phyloP scores from a whole-genome alignment of 208 protist genomes.

The Kentomonas sorsogonicus region DNA sequence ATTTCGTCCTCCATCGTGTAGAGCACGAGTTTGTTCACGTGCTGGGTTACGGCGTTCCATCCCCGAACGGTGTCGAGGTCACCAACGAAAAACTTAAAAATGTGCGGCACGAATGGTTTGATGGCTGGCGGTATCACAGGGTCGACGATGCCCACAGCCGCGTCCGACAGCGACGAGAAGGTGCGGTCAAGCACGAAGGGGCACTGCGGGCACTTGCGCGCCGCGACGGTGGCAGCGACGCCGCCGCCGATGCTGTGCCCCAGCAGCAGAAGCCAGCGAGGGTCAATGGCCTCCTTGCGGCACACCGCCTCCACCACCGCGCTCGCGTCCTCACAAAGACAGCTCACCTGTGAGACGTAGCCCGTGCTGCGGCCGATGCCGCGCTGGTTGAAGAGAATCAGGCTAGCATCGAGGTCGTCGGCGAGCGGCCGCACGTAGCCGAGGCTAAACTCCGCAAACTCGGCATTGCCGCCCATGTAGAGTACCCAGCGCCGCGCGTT shows the following conservation, averaged over 20 bases:
- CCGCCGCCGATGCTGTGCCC: conserved; percentile 83
- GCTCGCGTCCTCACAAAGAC: conserved; percentile 57
- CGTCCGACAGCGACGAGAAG: conserved; percentile 73
- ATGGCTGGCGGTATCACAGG: conserved; percentile 41
- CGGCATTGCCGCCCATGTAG: conserved; percentile 79
- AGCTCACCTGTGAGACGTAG: conserved; percentile 33
- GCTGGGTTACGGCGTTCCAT: conserved; percentile 27
- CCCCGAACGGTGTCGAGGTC: conserved; percentile 45
- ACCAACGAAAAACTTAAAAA: conserved; percentile 25
- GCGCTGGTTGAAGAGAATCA: conserved; percentile 74
- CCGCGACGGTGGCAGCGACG: conserved; percentile 45
- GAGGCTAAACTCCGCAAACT: conserved; percentile 60
- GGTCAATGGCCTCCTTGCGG: conserved; percentile 28
- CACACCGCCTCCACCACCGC: conserved; percentile 35
- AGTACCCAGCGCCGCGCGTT: conserved; percentile 46
- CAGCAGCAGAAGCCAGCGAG: conserved; percentile 46
- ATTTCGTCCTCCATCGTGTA: conserved; percentile 69
- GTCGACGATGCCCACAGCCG: conserved; percentile 55
- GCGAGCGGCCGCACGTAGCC: conserved; percentile 24
- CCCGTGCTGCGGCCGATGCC: conserved; percentile 70
- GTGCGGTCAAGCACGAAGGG: conserved; percentile 66
- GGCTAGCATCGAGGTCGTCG: conserved; percentile 43
- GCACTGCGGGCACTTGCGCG: conserved; percentile 15
- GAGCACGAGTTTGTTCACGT: conserved; percentile 59
- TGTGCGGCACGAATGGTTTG: conserved; percentile 21